These are phyloP conservation scores for Raphidocelis subcapitata DNA, from an alignment of 139 green algal genomes.

Conservation along the genomic window DNA sequence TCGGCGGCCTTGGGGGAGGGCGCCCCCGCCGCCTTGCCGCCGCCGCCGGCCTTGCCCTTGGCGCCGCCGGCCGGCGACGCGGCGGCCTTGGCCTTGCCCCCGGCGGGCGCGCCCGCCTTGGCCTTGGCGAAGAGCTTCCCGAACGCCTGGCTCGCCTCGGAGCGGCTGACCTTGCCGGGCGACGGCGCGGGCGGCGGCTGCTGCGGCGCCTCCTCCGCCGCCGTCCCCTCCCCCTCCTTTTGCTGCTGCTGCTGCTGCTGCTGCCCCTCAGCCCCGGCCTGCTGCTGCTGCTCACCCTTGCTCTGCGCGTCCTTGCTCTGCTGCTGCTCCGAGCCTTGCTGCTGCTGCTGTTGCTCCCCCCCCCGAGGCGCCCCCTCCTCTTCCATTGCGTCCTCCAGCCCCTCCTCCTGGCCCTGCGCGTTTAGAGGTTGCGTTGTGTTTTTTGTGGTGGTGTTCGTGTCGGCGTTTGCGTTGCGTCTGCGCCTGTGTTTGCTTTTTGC, in stretches of 20 bases:
- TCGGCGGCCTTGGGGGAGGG: no score
- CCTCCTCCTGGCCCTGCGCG: background rate
- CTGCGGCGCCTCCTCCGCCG: background rate
- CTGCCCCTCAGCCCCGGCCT: background rate
- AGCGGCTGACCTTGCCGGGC: no score
- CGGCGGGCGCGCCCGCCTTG: no score
- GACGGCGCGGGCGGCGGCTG: background rate
- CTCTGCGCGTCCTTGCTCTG: background rate
- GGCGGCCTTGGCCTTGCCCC: no score
- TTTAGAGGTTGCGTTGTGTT: background rate
- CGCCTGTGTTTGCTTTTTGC: slow-evolving; percentile 4
- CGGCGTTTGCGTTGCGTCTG: background rate
- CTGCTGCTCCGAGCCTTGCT: slow-evolving; percentile 1
- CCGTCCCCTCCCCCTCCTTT: background rate
- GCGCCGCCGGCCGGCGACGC: no score
- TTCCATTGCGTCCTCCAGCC: background rate
- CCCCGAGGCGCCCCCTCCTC: background rate
- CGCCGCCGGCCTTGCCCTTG: no score
- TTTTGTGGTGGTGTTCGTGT: background rate
- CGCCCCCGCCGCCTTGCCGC: no score
- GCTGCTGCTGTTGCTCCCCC: slow-evolving; percentile 12
- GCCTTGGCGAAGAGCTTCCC: no score
- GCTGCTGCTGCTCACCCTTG: background rate
- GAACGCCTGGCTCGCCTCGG: no score
- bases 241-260: background rate